Conservation (phyloP, 441 rosid genomes). For the Gossypium schwendimanii region DNA sequence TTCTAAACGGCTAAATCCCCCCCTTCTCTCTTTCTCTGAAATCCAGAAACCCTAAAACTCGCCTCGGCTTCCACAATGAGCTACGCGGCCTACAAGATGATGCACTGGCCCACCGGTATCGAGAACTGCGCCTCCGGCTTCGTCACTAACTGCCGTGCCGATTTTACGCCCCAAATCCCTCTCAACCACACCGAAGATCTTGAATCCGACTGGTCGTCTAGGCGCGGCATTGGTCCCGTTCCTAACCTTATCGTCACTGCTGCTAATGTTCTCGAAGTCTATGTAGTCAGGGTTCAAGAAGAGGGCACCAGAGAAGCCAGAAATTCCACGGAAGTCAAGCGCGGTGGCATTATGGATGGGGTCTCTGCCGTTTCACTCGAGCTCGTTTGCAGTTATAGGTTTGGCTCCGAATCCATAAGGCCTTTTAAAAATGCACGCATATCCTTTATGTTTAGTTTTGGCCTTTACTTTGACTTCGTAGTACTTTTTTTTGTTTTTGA, state of each 20-base stretch:
- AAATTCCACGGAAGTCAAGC: conserved; percentile 43
- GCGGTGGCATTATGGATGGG: conserved; percentile 75
- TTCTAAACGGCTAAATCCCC: neutral
- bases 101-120: conserved; percentile 95
- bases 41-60: conserved; percentile 15
- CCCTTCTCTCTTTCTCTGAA: neutral
- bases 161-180: conserved; percentile 51
- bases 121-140: conserved; percentile 83
- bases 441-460: neutral
- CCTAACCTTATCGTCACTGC: conserved; percentile 76
- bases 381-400: conserved; percentile 91
- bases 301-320: conserved; percentile 47
- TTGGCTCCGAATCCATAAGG: neutral
- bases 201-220: conserved; percentile 58
- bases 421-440: neutral
- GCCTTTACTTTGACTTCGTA: neutral
- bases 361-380: conserved; percentile 84
- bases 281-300: conserved; percentile 76
- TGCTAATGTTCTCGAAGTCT: conserved; percentile 76
- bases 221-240: conserved; percentile 56
- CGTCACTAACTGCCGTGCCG: conserved; percentile 69
- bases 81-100: conserved; percentile 89
- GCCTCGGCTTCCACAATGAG: conserved; percentile 43
- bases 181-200: conserved; percentile 50
- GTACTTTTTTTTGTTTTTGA: neutral